A percentile compares a stretch with the other conserved stretches of the same genome.
Conservation (phyloP, 139 green algal genomes). For the Haematococcus sp. region DNA sequence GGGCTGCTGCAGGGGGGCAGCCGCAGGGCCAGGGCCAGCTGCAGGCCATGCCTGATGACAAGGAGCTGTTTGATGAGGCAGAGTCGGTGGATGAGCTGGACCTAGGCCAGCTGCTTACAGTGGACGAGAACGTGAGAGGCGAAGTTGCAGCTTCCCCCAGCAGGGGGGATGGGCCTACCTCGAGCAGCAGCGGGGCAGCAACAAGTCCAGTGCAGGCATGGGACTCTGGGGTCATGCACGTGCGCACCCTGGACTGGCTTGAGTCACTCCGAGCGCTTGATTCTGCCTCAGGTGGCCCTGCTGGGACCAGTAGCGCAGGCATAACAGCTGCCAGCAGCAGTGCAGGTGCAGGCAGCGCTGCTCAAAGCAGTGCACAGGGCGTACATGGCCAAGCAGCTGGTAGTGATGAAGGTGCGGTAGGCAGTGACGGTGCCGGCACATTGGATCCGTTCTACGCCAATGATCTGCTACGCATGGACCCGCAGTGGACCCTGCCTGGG, state of each 20-base stretch:
- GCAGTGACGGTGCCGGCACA: neutral
- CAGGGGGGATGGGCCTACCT: too few relatives aligned
- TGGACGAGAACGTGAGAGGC: neutral
- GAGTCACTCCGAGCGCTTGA: constrained; percentile 22
- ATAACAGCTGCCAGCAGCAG: too few relatives aligned
- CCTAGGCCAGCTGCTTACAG: neutral
- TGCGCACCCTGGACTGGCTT: constrained; percentile 58
- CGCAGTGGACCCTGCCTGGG: neutral
- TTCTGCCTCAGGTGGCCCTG: neutral
- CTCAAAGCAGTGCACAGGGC: too few relatives aligned
- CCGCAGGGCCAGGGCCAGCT: neutral
- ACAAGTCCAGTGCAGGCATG: constrained; percentile 22
- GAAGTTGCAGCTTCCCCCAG: neutral
- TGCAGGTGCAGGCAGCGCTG: neutral
- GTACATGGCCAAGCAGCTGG: too few relatives aligned
- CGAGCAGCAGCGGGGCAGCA: neutral
- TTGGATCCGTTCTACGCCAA: constrained; percentile 10
- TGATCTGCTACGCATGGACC: constrained; percentile 8
- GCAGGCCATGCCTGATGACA: constrained; percentile 7
- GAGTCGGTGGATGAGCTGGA: constrained; percentile 37
- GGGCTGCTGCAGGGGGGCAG: too few relatives aligned
- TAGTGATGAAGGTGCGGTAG: too few relatives aligned
- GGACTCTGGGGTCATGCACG: constrained; percentile 53
- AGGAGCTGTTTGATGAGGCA: constrained; percentile 50
- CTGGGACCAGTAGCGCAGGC: too few relatives aligned